phyloP scores from a whole-genome alignment of 805 yeast species.

The Kodamaea hsintzibuensis region DNA sequence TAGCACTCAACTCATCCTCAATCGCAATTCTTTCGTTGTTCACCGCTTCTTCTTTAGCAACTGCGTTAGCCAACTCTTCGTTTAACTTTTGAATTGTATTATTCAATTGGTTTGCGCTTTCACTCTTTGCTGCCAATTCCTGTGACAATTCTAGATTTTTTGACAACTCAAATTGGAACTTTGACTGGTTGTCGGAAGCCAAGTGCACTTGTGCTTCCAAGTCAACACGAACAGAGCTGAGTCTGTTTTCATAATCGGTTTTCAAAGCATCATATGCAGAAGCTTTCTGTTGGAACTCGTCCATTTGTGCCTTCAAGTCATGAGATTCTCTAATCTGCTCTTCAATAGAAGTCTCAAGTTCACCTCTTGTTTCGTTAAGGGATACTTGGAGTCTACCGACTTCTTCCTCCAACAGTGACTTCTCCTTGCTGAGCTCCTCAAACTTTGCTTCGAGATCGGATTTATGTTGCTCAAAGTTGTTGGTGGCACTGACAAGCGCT shows the following conservation, averaged over 20 bases:
- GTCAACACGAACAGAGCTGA: conserved; percentile 29
- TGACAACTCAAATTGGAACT: conserved; percentile 55
- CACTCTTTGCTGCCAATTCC: conserved; percentile 22
- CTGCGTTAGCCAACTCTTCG: conserved; percentile 3
- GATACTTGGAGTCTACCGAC: not conserved
- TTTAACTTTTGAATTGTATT: conserved; percentile 9
- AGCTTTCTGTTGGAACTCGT: conserved; percentile 29
- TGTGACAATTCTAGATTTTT: conserved; percentile 54
- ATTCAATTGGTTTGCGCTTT: conserved; percentile 7
- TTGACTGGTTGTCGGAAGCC: conserved; percentile 50
- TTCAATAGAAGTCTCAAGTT: conserved; percentile 20
- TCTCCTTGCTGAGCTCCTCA: conserved; percentile 24
- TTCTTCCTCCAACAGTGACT: conserved; percentile 21
- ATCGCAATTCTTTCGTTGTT: conserved; percentile 22
- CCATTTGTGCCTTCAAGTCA: conserved; percentile 24
- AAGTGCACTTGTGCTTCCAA: conserved; percentile 44
- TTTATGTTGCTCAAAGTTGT: conserved; percentile 48
- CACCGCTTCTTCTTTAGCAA: conserved; percentile 19
- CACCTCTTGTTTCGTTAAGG: conserved; percentile 15
- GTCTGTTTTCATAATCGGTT: conserved; percentile 31
- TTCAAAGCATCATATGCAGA: conserved; percentile 35
- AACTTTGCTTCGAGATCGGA: conserved; percentile 24
- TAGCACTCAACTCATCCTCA: conserved; percentile 39
- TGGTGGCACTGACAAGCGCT: conserved; percentile 55
- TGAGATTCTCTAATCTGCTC: conserved; percentile 26